phyloP scores from a whole-genome alignment of 805 yeast genomes.

The Tetrapisispora namnaoensis region DNA sequence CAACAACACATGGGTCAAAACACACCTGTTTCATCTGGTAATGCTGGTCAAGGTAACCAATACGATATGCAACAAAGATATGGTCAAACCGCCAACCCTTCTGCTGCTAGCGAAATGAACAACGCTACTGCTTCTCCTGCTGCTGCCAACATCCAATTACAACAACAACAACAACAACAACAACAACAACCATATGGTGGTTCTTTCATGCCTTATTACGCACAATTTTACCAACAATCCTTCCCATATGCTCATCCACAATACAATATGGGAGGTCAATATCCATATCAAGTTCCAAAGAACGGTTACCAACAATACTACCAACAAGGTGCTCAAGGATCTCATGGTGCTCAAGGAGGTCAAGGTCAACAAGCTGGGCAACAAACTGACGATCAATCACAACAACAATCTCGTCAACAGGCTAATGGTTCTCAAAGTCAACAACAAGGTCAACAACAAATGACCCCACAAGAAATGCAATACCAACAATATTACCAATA shows the following conservation, averaged over 20 bases:
- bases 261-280: conserved; percentile 27
- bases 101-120: conserved; percentile 14
- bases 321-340: conserved; percentile 16
- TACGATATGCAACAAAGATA: conserved; percentile 20
- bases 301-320: conserved; percentile 19
- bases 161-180: conserved; percentile 17
- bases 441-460: conserved; percentile 20
- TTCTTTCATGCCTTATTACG: conserved; percentile 29
- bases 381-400: conserved; percentile 9
- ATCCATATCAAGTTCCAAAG: conserved; percentile 26
- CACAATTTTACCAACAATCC: conserved; percentile 29
- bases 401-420: conserved; percentile 17
- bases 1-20: conserved; percentile 14
- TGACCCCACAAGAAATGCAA: conserved; percentile 25
- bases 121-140: conserved; percentile 14
- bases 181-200: conserved; percentile 21
- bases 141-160: conserved; percentile 18
- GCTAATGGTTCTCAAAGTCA: conserved; percentile 15
- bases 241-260: conserved; percentile 32
- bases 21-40: conserved; percentile 7
- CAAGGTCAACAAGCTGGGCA: conserved; percentile 8
- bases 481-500: conserved; percentile 29
- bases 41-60: conserved; percentile 15
- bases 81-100: conserved; percentile 18
- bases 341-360: conserved; percentile 13